Conservation (phyloP, 208 protist species). For the Endotrypanum monterogeii region DNA sequence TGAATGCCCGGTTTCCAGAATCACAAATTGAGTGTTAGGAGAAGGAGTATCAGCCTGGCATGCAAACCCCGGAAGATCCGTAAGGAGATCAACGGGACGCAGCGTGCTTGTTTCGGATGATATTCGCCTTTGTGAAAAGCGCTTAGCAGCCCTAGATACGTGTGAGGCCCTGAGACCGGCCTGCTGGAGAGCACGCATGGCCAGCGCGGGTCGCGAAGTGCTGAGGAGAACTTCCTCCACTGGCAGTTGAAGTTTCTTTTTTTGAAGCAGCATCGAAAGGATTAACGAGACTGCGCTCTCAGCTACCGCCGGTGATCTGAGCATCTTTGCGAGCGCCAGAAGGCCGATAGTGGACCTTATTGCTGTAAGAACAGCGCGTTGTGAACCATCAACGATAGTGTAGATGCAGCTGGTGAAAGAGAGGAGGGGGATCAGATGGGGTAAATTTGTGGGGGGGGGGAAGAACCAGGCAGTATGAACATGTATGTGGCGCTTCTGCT, state of each 20-base stretch:
- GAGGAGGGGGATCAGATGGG: not conserved
- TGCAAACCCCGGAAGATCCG: slow-evolving; percentile 20
- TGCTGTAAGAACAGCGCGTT: not conserved
- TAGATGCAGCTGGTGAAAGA: not conserved
- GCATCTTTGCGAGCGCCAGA: slow-evolving; percentile 5
- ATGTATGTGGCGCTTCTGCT: not conserved
- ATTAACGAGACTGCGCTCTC: slow-evolving; percentile 11
- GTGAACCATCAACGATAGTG: not conserved
- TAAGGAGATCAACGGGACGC: slow-evolving; percentile 2
- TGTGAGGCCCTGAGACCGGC: not conserved
- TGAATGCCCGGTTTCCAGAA: not conserved
- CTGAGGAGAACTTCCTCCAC: slow-evolving; percentile 17
- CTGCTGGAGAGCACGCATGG: slow-evolving; percentile 7
- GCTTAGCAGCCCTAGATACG: not conserved
- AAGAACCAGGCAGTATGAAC: not conserved
- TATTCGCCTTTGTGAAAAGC: not conserved
- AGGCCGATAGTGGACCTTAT: not conserved
- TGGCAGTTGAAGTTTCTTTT: slow-evolving; percentile 9
- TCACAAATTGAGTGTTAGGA: slow-evolving; percentile 10
- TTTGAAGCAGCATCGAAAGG: slow-evolving; percentile 22
- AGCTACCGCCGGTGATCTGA: not conserved
- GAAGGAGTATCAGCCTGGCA: not conserved
- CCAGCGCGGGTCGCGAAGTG: not conserved
- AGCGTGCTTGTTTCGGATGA: not conserved
- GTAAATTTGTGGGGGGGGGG: not conserved